phyloP scores from a whole-genome alignment of 2,329 filamentous ascomycete species.

The Ophiostoma tasmaniense region DNA sequence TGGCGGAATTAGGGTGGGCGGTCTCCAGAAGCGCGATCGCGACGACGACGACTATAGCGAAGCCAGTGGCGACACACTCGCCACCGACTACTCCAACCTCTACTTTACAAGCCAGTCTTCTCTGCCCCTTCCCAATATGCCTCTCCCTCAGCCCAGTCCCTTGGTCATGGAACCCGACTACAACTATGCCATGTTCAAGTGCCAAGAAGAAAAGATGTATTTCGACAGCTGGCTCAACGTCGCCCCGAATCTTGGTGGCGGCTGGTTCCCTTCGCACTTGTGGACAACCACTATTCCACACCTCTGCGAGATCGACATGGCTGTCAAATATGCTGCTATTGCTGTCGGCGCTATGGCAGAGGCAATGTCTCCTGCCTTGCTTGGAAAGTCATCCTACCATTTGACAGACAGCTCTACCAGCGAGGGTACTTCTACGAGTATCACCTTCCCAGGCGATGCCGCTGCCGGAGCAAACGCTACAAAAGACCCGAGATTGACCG shows the following conservation, averaged over 20 bases:
- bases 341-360: conserved; percentile 30
- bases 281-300: conserved; percentile 31
- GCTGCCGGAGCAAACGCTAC: neutral
- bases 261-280: conserved; percentile 28
- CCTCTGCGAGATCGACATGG: conserved; percentile 27
- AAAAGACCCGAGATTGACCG: neutral
- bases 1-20: neutral
- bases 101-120: neutral
- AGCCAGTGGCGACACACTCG: neutral
- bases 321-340: conserved; percentile 31
- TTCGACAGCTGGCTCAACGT: conserved; percentile 25
- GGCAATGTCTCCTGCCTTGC: conserved; percentile 17
- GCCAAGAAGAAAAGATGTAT: conserved; percentile 23
- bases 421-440: neutral
- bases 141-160: neutral
- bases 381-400: conserved; percentile 15
- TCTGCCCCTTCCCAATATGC: neutral
- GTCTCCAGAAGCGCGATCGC: neutral
- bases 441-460: neutral
- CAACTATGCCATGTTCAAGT: conserved; percentile 18
- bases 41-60: conserved; percentile 12
- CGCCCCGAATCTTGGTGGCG: conserved; percentile 24
- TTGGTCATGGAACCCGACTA: conserved; percentile 13
- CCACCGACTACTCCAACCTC: neutral
- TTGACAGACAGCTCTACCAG: neutral